Conservation (phyloP, 345 rosid genomes). For the sweet orange (Citrus sinensis) region DNA sequence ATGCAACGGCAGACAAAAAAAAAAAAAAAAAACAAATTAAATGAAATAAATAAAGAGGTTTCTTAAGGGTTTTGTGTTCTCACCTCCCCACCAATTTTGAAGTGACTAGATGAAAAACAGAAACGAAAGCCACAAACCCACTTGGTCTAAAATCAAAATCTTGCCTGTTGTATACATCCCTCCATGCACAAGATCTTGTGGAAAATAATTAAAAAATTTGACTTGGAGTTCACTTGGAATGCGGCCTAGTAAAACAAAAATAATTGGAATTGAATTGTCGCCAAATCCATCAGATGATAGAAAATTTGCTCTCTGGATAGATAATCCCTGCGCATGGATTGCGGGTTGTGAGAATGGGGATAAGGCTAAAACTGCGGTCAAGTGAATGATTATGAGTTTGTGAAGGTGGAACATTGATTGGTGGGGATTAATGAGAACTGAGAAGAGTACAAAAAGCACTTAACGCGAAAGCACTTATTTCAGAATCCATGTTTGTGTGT, state of each 20-base stretch:
- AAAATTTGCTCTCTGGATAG: too few relatives aligned
- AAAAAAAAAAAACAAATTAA: not conserved
- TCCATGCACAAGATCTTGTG: not conserved
- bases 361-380: not conserved
- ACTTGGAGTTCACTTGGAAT: not conserved
- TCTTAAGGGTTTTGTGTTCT: not conserved
- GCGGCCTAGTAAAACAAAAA: not conserved
- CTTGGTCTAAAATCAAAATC: not conserved
- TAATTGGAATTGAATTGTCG: not conserved
- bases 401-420: not conserved
- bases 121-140: too few relatives aligned
- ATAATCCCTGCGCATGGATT: too few relatives aligned
- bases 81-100: conserved; percentile 1
- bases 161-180: not conserved
- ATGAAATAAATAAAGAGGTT: not conserved
- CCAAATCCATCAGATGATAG: not conserved
- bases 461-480: not conserved
- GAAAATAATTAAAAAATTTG: not conserved
- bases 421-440: not conserved
- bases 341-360: not conserved
- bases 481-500: not conserved
- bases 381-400: not conserved
- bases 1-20: not conserved
- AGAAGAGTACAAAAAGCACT: not conserved
- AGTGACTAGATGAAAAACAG: not conserved